Percentiles rank a stretch among this genome's conserved stretches.
phyloP scores from a whole-genome alignment of 2,329 filamentous ascomycete genomes.

The Hypomyces perniciosus region DNA sequence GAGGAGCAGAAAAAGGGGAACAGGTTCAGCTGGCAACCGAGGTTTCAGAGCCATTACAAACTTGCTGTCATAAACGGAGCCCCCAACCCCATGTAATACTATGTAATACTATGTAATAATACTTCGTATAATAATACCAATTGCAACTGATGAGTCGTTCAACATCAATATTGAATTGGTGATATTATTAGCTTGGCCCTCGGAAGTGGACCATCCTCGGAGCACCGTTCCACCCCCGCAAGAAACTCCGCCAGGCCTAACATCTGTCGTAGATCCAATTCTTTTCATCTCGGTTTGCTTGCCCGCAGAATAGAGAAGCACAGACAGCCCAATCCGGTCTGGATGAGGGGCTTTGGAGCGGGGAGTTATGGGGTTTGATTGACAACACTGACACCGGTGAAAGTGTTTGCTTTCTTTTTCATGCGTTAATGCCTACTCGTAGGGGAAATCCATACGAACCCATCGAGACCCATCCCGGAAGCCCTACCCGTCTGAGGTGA shows the following conservation, averaged over 20 bases:
- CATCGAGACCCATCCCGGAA: too few species aligned
- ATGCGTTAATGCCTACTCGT: background rate
- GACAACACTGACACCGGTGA: background rate
- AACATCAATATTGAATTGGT: conserved; percentile 2
- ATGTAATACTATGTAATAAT: too few species aligned
- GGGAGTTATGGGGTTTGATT: background rate
- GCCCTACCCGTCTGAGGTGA: too few species aligned
- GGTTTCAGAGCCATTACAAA: too few species aligned
- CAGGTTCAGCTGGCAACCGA: too few species aligned
- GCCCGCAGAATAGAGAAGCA: background rate
- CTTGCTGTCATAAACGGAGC: too few species aligned
- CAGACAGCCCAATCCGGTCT: conserved; percentile 8
- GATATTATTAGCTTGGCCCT: conserved; percentile 1
- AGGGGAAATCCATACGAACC: background rate
- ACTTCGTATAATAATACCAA: background rate
- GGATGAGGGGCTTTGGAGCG: conserved; percentile 9
- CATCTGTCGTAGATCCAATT: background rate
- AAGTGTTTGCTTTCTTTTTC: background rate
- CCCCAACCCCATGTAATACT: too few species aligned
- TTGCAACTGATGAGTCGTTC: conserved; percentile 7
- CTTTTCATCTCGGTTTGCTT: background rate
- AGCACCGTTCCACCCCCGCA: conserved; percentile 11
- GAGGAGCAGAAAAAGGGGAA: too few species aligned
- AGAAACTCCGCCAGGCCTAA: conserved; percentile 7
- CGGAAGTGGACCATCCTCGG: conserved; percentile 4